These are phyloP conservation scores for Cicer yamashitae DNA, from an alignment of 306 rosid species.

Conservation along the genomic window DNA sequence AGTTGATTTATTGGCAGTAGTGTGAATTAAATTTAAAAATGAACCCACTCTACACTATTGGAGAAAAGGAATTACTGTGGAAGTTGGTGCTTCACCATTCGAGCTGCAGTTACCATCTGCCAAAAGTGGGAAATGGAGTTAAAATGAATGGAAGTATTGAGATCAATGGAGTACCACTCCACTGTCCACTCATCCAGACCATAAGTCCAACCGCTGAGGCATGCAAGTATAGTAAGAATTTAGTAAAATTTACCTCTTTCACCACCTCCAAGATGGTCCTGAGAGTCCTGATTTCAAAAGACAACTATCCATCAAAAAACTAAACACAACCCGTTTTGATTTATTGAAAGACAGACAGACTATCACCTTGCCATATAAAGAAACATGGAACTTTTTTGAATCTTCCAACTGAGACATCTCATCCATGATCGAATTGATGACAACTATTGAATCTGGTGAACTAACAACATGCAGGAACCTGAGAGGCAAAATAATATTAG, in stretches of 20 bases:
- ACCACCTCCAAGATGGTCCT: conserved; percentile 41
- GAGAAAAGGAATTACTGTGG: conserved; percentile 53
- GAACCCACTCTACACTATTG: conserved; percentile 34
- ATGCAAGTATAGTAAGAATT: conserved; percentile 2
- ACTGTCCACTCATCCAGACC: conserved; percentile 17
- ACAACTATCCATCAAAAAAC: conserved; percentile 43
- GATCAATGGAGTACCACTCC: conserved; percentile 14
- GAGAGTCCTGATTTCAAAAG: conserved; percentile 51
- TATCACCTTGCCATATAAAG: conserved; percentile 85
- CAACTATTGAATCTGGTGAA: conserved; percentile 62
- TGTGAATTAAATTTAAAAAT: conserved; percentile 27
- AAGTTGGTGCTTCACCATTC: conserved; percentile 41
- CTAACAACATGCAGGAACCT: conserved; percentile 75
- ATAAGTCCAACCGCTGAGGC: conserved; percentile 4
- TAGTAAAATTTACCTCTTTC: conserved; percentile 54
- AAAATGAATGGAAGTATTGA: conserved; percentile 36
- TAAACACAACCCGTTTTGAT: conserved; percentile 33
- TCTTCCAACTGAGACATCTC: conserved; percentile 95
- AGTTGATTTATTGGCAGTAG: conserved; percentile 37
- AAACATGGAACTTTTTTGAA: conserved; percentile 77
- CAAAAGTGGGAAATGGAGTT: conserved; percentile 40
- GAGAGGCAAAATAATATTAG: conserved; percentile 45
- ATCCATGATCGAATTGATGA: conserved; percentile 55
- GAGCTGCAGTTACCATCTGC: conserved; percentile 51
- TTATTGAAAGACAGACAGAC: conserved; percentile 41